Conservation (phyloP, 768 basidiomycete species). For the Lactarius tabidus region DNA sequence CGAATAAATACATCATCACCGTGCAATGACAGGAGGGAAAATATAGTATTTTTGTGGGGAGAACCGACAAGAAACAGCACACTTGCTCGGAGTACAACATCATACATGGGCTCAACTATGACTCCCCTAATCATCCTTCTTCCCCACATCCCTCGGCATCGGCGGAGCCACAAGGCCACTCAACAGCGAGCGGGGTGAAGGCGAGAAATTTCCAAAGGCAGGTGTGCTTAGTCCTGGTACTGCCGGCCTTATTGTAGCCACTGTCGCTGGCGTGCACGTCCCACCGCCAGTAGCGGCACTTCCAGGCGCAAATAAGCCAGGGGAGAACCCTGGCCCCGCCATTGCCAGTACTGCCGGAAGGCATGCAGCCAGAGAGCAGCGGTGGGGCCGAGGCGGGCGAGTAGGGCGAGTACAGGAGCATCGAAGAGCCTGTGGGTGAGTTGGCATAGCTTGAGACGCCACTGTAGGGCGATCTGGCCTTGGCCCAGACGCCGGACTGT, state of each 20-base stretch:
- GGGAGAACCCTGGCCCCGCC: too few species aligned
- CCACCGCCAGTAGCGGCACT: slow-evolving; percentile 3
- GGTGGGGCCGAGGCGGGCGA: too few species aligned
- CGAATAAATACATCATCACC: too few species aligned
- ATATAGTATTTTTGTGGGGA: neutral
- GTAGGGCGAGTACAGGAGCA: too few species aligned
- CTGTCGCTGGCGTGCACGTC: slow-evolving; percentile 16
- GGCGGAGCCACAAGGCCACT: too few species aligned
- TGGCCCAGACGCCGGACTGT: too few species aligned
- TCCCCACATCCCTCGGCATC: neutral
- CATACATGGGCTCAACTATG: neutral
- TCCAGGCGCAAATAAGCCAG: slow-evolving; percentile 6
- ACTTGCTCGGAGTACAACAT: neutral
- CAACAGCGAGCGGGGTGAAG: neutral
- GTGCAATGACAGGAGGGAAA: neutral
- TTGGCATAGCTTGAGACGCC: too few species aligned
- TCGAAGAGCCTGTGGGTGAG: too few species aligned
- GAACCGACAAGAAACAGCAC: neutral
- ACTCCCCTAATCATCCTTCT: too few species aligned
- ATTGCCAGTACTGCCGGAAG: too few species aligned
- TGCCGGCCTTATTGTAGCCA: slow-evolving; percentile 30
- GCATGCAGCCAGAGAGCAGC: too few species aligned
- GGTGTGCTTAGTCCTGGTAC: slow-evolving; percentile 19
- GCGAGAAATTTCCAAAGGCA: slow-evolving; percentile 34
- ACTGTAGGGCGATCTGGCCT: too few species aligned